A percentile compares a stretch with the other conserved stretches of the same genome.
Evolutionary conservation across 106 monocot species (phyloP).

Genomic region (Apostasia ramifera): DNA sequence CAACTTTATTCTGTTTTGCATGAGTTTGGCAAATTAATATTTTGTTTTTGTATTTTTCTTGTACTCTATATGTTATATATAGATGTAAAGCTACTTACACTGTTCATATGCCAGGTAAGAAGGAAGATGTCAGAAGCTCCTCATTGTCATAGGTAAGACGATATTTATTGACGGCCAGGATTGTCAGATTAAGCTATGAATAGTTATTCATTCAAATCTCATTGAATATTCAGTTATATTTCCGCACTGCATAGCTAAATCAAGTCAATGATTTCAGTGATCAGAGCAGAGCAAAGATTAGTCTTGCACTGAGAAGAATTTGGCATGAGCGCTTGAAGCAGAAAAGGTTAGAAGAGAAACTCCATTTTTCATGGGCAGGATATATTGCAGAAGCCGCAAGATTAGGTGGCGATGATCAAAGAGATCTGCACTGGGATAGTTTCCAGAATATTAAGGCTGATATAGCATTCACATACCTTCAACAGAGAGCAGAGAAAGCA

Average conservation of each 20-base stretch:
- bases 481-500: slow-evolving; percentile 31
- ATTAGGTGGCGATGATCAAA: slow-evolving; percentile 35
- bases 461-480: slow-evolving; percentile 24
- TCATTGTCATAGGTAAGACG: slow-evolving; percentile 50
- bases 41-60: too few species aligned
- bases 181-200: too few species aligned
- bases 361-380: slow-evolving; percentile 37
- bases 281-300: slow-evolving; percentile 65
- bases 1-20: too few species aligned
- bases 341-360: slow-evolving; percentile 33
- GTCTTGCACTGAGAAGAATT: slow-evolving; percentile 42
- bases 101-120: slow-evolving; percentile 39
- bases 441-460: slow-evolving; percentile 54
- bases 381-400: slow-evolving; percentile 43
- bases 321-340: slow-evolving; percentile 46
- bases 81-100: not conserved
- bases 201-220: too few species aligned
- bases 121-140: slow-evolving; percentile 57
- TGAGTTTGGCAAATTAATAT: too few species aligned
- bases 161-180: not conserved
- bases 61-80: not conserved
- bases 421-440: slow-evolving; percentile 70
- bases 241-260: not conserved
- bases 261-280: slow-evolving; percentile 33
- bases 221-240: too few species aligned